These are phyloP conservation scores for Schizothecium vesticola DNA, from an alignment of 495 filamentous ascomycete species.

Conservation along the genomic window DNA sequence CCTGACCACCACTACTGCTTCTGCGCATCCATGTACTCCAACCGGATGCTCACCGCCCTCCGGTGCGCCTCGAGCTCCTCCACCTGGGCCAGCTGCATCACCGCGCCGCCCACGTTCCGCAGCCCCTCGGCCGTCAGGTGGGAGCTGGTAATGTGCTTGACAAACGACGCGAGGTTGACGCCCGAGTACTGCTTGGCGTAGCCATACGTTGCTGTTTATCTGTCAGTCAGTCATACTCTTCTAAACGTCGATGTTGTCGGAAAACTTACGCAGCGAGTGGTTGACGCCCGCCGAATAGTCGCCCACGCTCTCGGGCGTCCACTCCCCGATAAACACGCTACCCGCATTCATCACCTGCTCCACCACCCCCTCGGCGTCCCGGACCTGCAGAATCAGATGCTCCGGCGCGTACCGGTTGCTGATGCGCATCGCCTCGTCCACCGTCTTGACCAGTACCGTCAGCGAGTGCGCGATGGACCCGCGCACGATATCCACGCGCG, in stretches of 20 bases:
- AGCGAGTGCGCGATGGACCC: slow-evolving; percentile 89
- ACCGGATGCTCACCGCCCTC: slow-evolving; percentile 80
- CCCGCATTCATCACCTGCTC: slow-evolving; percentile 87
- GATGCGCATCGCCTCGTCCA: slow-evolving; percentile 78
- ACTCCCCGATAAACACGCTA: slow-evolving; percentile 88
- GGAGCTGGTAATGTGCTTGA: slow-evolving; percentile 93
- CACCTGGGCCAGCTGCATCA: slow-evolving; percentile 89
- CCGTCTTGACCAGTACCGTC: slow-evolving; percentile 71
- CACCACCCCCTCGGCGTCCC: slow-evolving; percentile 64
- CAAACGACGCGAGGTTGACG: slow-evolving; percentile 89
- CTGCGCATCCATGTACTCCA: slow-evolving; percentile 55
- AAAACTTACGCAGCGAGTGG: slow-evolving; percentile 83
- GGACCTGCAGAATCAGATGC: slow-evolving; percentile 88
- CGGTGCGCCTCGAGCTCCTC: slow-evolving; percentile 94
- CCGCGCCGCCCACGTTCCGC: slow-evolving; percentile 73
- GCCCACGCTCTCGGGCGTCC: slow-evolving; percentile 95
- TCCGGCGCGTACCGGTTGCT: slow-evolving; percentile 97
- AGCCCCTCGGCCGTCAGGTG: slow-evolving; percentile 83
- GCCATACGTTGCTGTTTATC: slow-evolving; percentile 81
- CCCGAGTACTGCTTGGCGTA: slow-evolving; percentile 98
- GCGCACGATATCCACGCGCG: slow-evolving; percentile 85
- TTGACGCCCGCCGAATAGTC: slow-evolving; percentile 98
- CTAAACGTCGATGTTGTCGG: too few relatives aligned
- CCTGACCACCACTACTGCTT: background rate
- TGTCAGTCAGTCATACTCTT: slow-evolving; percentile 10